A percentile compares a stretch with the other conserved stretches of the same genome.
Conservation (phyloP, 2,329 filamentous ascomycete species). For the Alternaria incomplexa region DNA sequence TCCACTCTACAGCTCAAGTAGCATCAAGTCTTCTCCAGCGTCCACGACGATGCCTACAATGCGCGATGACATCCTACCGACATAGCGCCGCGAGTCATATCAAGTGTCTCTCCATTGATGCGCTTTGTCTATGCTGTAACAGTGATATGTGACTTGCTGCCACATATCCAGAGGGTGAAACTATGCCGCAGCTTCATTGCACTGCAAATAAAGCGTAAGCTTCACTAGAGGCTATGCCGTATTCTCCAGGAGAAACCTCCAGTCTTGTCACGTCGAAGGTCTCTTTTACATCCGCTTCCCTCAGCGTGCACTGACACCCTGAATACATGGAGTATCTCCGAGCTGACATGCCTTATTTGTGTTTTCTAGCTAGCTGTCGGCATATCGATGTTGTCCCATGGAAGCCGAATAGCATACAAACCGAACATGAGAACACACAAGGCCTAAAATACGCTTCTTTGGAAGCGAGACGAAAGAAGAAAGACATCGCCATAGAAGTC, state of each 20-base stretch:
- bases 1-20: background rate
- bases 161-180: background rate
- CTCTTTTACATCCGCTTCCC: no score
- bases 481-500: background rate
- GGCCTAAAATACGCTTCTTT: background rate
- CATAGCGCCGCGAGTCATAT: background rate
- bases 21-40: no score
- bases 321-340: no score
- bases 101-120: background rate
- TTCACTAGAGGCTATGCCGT: no score
- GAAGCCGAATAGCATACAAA: background rate
- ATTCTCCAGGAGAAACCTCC: no score
- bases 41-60: background rate
- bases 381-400: rapidly evolving
- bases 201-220: no score
- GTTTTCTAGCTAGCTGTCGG: background rate
- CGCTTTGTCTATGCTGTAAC: background rate
- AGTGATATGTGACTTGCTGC: background rate
- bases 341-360: background rate
- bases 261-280: no score
- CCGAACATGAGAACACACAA: background rate
- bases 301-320: no score
- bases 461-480: background rate
- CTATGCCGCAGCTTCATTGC: no score
- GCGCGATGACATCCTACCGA: background rate